These are phyloP conservation scores for Termitomyces sp. DNA, from an alignment of 768 basidiomycete genomes.

Conservation along the genomic window DNA sequence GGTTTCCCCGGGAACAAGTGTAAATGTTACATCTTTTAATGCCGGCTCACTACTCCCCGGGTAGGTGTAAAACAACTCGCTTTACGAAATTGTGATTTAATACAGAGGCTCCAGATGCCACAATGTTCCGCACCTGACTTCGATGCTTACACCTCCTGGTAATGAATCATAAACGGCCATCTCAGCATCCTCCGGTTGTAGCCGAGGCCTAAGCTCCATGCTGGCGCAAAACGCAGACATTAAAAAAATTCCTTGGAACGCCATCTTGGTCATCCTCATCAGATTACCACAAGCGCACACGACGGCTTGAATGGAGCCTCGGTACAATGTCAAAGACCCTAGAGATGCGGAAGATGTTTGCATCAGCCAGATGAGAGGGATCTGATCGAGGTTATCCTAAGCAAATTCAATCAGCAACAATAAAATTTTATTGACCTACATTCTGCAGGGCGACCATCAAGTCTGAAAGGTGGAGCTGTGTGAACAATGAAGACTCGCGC, in stretches of 20 bases:
- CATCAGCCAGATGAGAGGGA: conserved; percentile 70
- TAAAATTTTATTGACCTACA: conserved; percentile 39
- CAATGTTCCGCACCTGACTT: conserved; percentile 51
- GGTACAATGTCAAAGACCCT: conserved; percentile 80
- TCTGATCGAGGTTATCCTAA: conserved; percentile 35
- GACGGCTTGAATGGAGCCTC: conserved; percentile 71
- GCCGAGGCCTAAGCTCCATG: conserved; percentile 61
- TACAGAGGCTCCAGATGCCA: not conserved
- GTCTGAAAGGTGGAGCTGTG: conserved; percentile 62
- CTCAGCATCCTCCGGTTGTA: conserved; percentile 60
- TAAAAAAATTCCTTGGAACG: conserved; percentile 83
- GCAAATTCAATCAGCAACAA: conserved; percentile 14
- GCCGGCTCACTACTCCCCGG: conserved; percentile 70
- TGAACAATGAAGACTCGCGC: conserved; percentile 44
- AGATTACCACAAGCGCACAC: conserved; percentile 63
- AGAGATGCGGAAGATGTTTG: conserved; percentile 72
- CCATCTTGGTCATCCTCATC: conserved; percentile 61
- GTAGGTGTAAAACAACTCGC: conserved; percentile 66
- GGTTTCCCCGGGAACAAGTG: conserved; percentile 69
- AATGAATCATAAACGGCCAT: conserved; percentile 42
- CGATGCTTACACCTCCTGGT: conserved; percentile 63
- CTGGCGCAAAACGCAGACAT: conserved; percentile 86
- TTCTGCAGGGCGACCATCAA: conserved; percentile 66
- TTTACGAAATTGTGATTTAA: conserved; percentile 15
- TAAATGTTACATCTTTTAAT: conserved; percentile 66